These are phyloP conservation scores for Phytopythium helicoides DNA, from an alignment of 352 stramenopile species.

Conservation along the genomic window DNA sequence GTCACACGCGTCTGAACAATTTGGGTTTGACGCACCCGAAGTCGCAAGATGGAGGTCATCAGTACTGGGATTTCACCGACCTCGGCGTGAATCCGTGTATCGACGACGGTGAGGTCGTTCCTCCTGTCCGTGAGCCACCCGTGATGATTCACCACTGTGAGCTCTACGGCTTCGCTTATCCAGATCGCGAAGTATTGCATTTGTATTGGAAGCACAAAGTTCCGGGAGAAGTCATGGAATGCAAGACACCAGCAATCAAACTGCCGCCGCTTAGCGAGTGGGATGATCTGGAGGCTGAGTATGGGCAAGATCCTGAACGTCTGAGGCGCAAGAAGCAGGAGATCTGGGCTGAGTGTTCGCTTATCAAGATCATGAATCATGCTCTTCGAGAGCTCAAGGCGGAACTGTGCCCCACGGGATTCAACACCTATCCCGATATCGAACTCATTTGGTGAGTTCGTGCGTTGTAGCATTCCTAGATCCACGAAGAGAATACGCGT, in stretches of 20 bases:
- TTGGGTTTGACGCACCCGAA: conserved; percentile 45
- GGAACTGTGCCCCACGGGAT: conserved; percentile 31
- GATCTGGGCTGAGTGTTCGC: conserved; percentile 38
- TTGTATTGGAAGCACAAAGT: conserved; percentile 58
- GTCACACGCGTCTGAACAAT: conserved; percentile 41
- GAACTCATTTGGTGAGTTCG: no score
- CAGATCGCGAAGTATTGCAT: conserved; percentile 25
- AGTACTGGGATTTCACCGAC: conserved; percentile 46
- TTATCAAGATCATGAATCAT: conserved; percentile 38
- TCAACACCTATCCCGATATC: conserved; percentile 23
- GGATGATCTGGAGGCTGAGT: conserved; percentile 13
- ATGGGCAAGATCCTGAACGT: conserved; percentile 6
- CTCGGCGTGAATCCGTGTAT: conserved; percentile 39
- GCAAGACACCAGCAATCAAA: conserved; percentile 36
- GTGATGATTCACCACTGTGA: conserved; percentile 52
- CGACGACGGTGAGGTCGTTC: conserved; percentile 23
- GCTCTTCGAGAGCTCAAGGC: conserved; percentile 39
- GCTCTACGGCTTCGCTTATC: conserved; percentile 36
- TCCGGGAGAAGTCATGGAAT: conserved; percentile 33
- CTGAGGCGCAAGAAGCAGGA: conserved; percentile 27
- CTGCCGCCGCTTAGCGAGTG: conserved; percentile 41
- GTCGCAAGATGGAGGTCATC: conserved; percentile 14
- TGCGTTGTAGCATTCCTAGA: no score
- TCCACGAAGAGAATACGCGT: no score
- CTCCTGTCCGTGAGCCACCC: conserved; percentile 31